A percentile compares a stretch with the other conserved stretches of the same genome.
Evolutionary conservation across 768 basidiomycete genomes (phyloP).

Genomic region (Russula abietina): DNA sequence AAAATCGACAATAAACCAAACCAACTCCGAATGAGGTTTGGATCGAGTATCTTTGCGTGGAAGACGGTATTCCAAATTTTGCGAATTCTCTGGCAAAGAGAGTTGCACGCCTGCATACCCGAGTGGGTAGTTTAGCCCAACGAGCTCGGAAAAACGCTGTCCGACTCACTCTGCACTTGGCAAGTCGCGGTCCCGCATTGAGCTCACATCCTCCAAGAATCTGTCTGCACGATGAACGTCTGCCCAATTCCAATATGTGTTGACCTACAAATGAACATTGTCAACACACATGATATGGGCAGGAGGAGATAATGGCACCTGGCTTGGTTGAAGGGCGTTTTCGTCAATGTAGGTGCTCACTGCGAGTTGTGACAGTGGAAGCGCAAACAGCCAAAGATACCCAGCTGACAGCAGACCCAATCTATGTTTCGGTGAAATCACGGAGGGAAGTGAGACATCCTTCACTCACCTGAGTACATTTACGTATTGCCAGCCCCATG

Average conservation of each 20-base stretch:
- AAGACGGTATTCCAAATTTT: constrained; percentile 66
- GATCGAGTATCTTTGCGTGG: constrained; percentile 65
- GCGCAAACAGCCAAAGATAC: constrained; percentile 75
- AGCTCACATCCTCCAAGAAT: constrained; percentile 68
- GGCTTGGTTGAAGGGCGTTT: constrained; percentile 89
- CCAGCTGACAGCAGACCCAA: constrained; percentile 54
- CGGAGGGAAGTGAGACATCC: background rate
- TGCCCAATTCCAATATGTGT: constrained; percentile 86
- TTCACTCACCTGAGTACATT: constrained; percentile 19
- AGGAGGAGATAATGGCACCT: constrained; percentile 44
- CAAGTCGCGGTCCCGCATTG: constrained; percentile 53
- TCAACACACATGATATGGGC: background rate
- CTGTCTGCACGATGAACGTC: constrained; percentile 83
- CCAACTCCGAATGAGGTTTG: constrained; percentile 46
- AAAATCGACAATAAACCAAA: background rate
- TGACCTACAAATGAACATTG: constrained; percentile 50
- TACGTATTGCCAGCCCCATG: constrained; percentile 9
- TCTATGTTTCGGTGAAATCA: constrained; percentile 34
- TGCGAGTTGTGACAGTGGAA: constrained; percentile 63
- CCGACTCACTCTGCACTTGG: constrained; percentile 63
- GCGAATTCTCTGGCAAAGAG: constrained; percentile 59
- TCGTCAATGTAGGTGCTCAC: constrained; percentile 83
- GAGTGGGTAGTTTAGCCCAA: constrained; percentile 6
- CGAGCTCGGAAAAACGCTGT: background rate
- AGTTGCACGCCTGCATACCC: constrained; percentile 50